Evolutionary conservation across 805 yeast species (phyloP), one percentile per base, ranked within the genome.

Genomic region (Komagataella mondaviorum): DNA sequence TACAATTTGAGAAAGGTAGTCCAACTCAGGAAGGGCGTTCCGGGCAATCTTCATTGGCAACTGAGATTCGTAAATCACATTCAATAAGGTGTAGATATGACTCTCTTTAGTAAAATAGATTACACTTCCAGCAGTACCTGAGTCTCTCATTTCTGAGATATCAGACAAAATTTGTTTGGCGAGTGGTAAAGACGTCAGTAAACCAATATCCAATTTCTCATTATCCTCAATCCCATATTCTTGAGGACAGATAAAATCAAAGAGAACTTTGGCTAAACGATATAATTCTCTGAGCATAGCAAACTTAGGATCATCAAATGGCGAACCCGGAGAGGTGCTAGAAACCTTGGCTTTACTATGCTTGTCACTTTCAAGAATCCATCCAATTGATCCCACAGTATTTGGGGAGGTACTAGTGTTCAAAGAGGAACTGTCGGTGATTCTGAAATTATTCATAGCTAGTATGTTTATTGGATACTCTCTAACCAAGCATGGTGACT

Each of bases 161-260:
- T 93, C 98, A 39, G 75, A 71, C 49, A 93, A 65, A 45, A 93
- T 85, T 66, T 88, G 95, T 64, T 82, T 86, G 1, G 96, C 95
- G 58, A 93, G 74, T 1, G 99, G 99, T 60, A 93, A 74, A 2
- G 96, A 88, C 0, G 99, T 93, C 59, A 93, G 71, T 52, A 93
- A 71, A 4, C 99, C 99, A 69, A 93, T 93, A 63, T 93, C 99
- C 54, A 93, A 75, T 63, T 93, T 93, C 66, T 93, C 99, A 60
- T 85, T 83, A 61, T 89, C 96, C 56, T 90, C 88, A 59, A 93
- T 93, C 56, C 99, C 99, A 63, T 93, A 93, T 63, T 93, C 99
- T 66, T 93, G 98, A 7, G 99, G 99, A 67, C 98, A 93, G 49
- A 93, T 89, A 62, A 91, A 93, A 67, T 93, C 99, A 70, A 93